A percentile compares a stretch with the other conserved stretches of the same genome.
Conservation (phyloP, 1,284 basidiomycete species). For the Agaricales sp. region DNA sequence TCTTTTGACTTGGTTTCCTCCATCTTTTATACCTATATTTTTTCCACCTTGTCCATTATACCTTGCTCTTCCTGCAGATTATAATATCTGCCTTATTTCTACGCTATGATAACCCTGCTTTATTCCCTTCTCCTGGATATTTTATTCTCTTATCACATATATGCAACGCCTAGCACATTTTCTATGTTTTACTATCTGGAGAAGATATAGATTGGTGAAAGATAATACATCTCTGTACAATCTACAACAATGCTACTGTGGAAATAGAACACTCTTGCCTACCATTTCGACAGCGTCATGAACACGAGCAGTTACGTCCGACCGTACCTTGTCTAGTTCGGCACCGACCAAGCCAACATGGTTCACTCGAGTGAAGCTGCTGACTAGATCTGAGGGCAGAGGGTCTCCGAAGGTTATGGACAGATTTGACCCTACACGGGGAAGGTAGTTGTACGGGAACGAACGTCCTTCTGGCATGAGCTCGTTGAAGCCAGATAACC, state of each 20-base stretch:
- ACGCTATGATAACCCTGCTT: no score
- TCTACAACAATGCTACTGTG: no score
- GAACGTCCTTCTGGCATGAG: slow-evolving; percentile 81
- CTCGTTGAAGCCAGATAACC: slow-evolving; percentile 85
- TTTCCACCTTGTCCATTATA: background rate
- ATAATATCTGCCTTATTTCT: background rate
- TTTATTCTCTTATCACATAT: no score
- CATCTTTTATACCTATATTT: slow-evolving; percentile 1
- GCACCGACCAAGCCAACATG: slow-evolving; percentile 11
- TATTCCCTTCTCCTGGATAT: no score
- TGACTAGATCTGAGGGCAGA: slow-evolving; percentile 29
- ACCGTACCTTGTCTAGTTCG: slow-evolving; percentile 29
- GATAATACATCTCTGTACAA: no score
- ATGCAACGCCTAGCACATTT: no score
- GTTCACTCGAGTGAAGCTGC: slow-evolving; percentile 1
- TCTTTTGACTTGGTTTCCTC: background rate
- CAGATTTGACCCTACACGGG: slow-evolving; percentile 49
- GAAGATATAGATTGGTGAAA: no score
- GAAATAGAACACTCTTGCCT: slow-evolving; percentile 21
- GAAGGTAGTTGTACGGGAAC: slow-evolving; percentile 65
- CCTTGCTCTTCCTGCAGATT: slow-evolving; percentile 8
- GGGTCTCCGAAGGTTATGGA: slow-evolving; percentile 67
- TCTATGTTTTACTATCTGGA: no score
- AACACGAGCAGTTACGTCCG: slow-evolving; percentile 44
- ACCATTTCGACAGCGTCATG: slow-evolving; percentile 52